Conservation (phyloP, 2,329 filamentous ascomycete genomes). For the Fusarium virguliforme region DNA sequence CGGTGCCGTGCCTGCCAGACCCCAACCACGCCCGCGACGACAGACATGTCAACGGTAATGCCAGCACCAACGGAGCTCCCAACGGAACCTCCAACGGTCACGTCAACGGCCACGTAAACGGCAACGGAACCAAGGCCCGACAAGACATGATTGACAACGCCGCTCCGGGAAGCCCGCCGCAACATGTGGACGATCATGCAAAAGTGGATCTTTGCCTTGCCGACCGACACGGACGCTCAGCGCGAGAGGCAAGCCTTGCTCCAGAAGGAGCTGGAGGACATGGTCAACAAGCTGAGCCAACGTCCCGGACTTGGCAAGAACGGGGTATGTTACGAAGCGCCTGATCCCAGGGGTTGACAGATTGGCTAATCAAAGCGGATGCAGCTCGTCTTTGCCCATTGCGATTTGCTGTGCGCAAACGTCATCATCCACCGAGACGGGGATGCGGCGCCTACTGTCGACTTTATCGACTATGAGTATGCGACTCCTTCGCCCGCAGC, state of each 20-base stretch:
- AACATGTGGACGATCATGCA: conserved; percentile 97
- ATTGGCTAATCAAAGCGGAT: conserved; percentile 35
- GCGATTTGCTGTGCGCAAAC: conserved; percentile 96
- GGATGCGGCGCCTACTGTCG: conserved; percentile 61
- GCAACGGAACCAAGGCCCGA: conserved; percentile 50
- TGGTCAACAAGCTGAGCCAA: conserved; percentile 81
- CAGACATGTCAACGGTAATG: conserved; percentile 55
- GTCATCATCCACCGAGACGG: conserved; percentile 81
- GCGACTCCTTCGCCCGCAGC: conserved; percentile 93
- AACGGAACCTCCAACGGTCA: conserved; percentile 44
- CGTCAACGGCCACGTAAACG: conserved; percentile 47
- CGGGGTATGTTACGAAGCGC: conserved; percentile 69
- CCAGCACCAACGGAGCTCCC: conserved; percentile 54
- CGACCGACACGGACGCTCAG: conserved; percentile 79
- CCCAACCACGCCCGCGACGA: conserved; percentile 41
- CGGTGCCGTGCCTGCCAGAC: conserved; percentile 71
- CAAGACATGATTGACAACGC: conserved; percentile 65
- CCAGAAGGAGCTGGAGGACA: conserved; percentile 80
- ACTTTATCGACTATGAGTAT: conserved; percentile 99
- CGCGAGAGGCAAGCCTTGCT: conserved; percentile 77
- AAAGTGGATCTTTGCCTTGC: conserved; percentile 93
- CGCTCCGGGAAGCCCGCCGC: conserved; percentile 79
- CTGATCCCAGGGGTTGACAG: conserved; percentile 6
- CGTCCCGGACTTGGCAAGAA: conserved; percentile 83
- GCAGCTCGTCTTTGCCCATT: conserved; percentile 92